Conservation (phyloP, 75 land plant genomes). For the Cupressus sempervirens region DNA sequence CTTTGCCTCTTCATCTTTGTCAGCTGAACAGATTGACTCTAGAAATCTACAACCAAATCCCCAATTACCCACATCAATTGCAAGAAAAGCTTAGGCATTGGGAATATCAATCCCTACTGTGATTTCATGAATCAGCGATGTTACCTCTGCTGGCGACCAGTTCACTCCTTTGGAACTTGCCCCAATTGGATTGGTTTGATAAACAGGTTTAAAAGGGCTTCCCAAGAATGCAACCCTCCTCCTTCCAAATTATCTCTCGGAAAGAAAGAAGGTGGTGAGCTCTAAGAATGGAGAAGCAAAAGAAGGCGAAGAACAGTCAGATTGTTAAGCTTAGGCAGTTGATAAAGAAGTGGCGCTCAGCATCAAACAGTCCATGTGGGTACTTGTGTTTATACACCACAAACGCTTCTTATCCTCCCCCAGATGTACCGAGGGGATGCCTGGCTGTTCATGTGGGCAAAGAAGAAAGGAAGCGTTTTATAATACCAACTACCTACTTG, state of each 20-base stretch:
- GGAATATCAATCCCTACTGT: neutral
- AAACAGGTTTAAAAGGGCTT: neutral
- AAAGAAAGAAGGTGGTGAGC: neutral
- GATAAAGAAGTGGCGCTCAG: neutral
- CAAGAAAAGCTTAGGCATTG: neutral
- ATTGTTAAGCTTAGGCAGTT: neutral
- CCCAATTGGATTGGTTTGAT: neutral
- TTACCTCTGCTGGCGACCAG: neutral
- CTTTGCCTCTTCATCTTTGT: too few relatives aligned
- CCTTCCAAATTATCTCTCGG: neutral
- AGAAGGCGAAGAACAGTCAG: neutral
- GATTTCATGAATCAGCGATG: neutral
- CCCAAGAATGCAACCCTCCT: neutral
- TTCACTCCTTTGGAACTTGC: neutral
- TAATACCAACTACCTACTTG: conserved; percentile 21
- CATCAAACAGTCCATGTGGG: neutral
- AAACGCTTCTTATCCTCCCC: neutral
- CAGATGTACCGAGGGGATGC: neutral
- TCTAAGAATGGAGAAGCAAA: neutral
- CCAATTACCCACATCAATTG: neutral
- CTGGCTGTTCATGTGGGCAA: neutral
- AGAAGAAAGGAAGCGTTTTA: conserved; percentile 21
- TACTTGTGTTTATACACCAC: neutral
- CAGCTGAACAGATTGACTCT: too few relatives aligned
- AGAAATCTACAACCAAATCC: too few relatives aligned